Evolutionary conservation across 305 asterid genomes (phyloP), one percentile per base, ranked within the genome.

Genomic region (Plantago coronopus): DNA sequence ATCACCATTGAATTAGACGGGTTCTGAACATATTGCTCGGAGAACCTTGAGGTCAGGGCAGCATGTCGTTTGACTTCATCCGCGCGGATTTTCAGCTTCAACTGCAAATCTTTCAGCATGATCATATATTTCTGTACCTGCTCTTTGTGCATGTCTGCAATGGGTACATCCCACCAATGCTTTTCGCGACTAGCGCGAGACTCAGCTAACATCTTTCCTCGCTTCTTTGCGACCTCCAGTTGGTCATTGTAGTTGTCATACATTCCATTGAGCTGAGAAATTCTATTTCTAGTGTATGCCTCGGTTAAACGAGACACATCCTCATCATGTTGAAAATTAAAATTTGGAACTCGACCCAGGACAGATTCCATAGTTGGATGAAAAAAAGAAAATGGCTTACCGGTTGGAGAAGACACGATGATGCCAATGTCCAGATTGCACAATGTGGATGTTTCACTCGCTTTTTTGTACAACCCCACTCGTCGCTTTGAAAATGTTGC

Each of bases 331-430:
- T 49, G 20, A 3, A 7, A 17, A 44, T 21, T 20, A 1, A 53
- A 67, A 31, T 34, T 23, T 0, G 0, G 20, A 6, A 68, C 54
- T 14, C 58, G 45, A 18, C 54, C 7, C 12, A 66, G 0, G 3
- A 81, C 45, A 3, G 75, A 49, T 11, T 73, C 79, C 65, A 64
- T 44, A 1, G 66, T 65, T 3, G 87, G 87, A 12, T 78, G 76
- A 34, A 73, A 75, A 65, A 78, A 81, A 9, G 83, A 75, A 48
- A 49, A 69, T 34, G 78, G 76, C 68, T 73, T 81, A 18, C 76
- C 73, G 0, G 77, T 62, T 5, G 81, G 82, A 1, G 84, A 81
- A 17, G 61, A 73, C 7, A 78, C 2, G 4, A 78, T 45, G 15
- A 78, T 16, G 9, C 78, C 82, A 21, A 81, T 46, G 7, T 76